Base-by-base conservation (phyloP, 768 basidiomycete genomes). In the Xerocomellus amylosporus region DNA sequence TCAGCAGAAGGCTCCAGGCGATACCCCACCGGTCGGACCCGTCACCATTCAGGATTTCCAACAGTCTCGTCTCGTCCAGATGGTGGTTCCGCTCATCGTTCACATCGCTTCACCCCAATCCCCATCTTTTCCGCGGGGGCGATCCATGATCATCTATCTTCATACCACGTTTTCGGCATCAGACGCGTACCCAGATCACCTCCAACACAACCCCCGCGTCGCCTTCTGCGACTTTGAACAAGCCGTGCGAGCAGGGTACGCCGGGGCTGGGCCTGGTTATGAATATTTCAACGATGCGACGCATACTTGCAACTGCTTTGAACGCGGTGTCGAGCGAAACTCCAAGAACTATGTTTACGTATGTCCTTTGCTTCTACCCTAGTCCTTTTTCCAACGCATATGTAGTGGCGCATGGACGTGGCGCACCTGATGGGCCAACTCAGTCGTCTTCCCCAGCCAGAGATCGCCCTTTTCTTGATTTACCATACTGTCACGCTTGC, bases 201-300 rank as follows among this genome's bases (percentile, higher is more conserved):
- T 89, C 20, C 76, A 75, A 0, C 82, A 81, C 53, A 90, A 90
- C 64, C 87, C 88, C 2, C 79, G 90, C 5, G 64, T 78, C 8
- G 93, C 96, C 2, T 98, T 98, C 74, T 79, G 91, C 22, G 93
- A 94, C 65, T 97, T 90, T 63, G 95, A 98, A 67, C 74, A 77
- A 2, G 85, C 91, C 3, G 95, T 93, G 0, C 77, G 89, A 24
- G 82, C 79, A 0, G 94, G 95, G 0, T 88, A 84, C 58, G 73
- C 78, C 4, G 74, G 80, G n/a, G 91, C 91, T 0, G 98, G 96
- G 95, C 0, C 75, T 17, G 95, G 96, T 57, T 97, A 98, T 65
- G 95, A 98, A 73, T 85, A 82, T 42, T 93, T 90, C 56, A 85
- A 85, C 22, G 93, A 87, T 41, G 94, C 24, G 2, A 24, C 24